These are phyloP conservation scores for Ogataea zsoltii DNA, from an alignment of 805 yeast species.

Conservation along the genomic window DNA sequence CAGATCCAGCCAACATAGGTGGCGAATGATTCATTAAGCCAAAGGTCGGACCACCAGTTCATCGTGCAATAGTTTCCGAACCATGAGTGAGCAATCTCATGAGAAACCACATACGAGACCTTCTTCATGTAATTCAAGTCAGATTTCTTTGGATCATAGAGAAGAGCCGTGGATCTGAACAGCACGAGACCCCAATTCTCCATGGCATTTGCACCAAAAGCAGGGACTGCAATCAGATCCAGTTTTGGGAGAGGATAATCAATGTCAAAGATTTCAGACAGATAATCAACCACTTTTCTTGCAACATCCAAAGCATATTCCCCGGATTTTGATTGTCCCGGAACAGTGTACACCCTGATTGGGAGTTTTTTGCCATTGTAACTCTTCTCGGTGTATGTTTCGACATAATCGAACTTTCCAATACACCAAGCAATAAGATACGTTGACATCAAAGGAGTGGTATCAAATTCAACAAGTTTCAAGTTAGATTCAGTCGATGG, in stretches of 20 bases:
- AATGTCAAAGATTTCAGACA: conserved; percentile 48
- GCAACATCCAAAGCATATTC: conserved; percentile 48
- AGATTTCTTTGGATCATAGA: conserved; percentile 47
- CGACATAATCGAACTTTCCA: conserved; percentile 57
- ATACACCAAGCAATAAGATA: conserved; percentile 60
- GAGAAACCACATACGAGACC: conserved; percentile 80
- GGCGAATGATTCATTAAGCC: conserved; percentile 91
- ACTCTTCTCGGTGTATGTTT: conserved; percentile 40
- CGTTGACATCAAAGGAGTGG: conserved; percentile 57
- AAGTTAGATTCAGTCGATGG: conserved; percentile 9
- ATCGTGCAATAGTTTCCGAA: conserved; percentile 86
- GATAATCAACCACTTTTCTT: conserved; percentile 50
- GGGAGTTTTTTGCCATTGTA: conserved; percentile 46
- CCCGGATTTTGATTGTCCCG: conserved; percentile 49
- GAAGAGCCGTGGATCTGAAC: conserved; percentile 60
- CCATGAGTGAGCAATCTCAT: conserved; percentile 91
- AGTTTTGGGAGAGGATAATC: conserved; percentile 79
- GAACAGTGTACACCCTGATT: conserved; percentile 53
- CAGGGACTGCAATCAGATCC: conserved; percentile 77
- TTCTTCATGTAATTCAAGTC: conserved; percentile 59
- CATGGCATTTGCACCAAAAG: conserved; percentile 85
- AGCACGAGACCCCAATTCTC: conserved; percentile 86
- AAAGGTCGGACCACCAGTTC: conserved; percentile 93
- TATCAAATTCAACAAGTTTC: conserved; percentile 39
- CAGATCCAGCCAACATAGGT: conserved; percentile 81